A percentile compares a stretch with the other conserved stretches of the same genome.
These are phyloP conservation scores for Eimeria acervulina DNA, from an alignment of 169 alveolate genomes.

Conservation along the genomic window DNA sequence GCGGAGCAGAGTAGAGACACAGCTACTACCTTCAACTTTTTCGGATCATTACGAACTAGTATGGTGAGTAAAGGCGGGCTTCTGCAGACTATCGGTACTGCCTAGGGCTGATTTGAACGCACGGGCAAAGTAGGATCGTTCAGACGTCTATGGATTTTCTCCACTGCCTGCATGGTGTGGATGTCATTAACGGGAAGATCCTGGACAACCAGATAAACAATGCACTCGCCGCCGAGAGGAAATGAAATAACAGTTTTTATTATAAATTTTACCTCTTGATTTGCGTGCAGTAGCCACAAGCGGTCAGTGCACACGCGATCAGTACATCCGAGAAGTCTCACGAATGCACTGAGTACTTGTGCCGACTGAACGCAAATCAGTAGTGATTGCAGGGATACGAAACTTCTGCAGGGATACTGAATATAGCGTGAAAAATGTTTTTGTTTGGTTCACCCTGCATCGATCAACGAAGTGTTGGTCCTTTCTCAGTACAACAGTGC, in stretches of 20 bases:
- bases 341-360: too few relatives aligned
- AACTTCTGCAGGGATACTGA: neutral
- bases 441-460: conserved; percentile 28
- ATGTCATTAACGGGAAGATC: conserved; percentile 55
- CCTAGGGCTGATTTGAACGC: neutral
- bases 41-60: neutral
- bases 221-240: neutral
- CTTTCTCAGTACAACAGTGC: conserved; percentile 55
- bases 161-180: conserved; percentile 60
- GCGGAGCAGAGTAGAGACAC: neutral
- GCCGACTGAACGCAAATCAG: too few relatives aligned
- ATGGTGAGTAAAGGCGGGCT: neutral
- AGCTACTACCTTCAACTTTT: neutral
- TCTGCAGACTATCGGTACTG: neutral
- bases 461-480: conserved; percentile 60
- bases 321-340: neutral
- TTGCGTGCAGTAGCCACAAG: neutral
- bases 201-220: neutral
- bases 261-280: neutral
- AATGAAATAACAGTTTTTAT: neutral
- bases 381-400: neutral
- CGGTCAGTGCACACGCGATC: neutral
- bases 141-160: neutral
- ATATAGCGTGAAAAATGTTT: neutral
- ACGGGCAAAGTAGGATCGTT: conserved; percentile 35